Evolutionary conservation across 1,139 yeast species (phyloP).

Genomic region (Kluyveromyces sp.): DNA sequence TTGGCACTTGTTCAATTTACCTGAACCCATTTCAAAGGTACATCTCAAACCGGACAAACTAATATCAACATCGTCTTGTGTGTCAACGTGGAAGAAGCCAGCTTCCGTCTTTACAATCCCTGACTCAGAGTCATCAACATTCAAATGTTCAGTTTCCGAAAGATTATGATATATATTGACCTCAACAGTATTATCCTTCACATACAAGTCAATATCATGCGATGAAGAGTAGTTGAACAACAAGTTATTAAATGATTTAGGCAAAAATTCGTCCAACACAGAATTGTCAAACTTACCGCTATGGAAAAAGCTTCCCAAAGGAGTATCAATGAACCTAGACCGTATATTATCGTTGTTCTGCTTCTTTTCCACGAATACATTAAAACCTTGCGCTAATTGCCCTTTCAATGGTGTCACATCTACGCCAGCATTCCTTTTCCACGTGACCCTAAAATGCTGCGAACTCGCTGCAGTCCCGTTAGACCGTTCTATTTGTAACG

Average conservation of each 20-base stretch:
- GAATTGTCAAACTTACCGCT: slow-evolving; percentile 9
- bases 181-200: slow-evolving; percentile 8
- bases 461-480: background rate
- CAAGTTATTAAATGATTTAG: background rate
- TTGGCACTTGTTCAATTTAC: slow-evolving; percentile 18
- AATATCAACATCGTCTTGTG: slow-evolving; percentile 17
- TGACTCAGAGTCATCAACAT: slow-evolving; percentile 7
- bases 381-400: slow-evolving; percentile 16
- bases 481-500: background rate
- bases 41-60: slow-evolving; percentile 26
- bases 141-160: slow-evolving; percentile 4
- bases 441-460: slow-evolving; percentile 14
- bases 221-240: slow-evolving; percentile 8
- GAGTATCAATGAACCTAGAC: slow-evolving; percentile 10
- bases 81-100: slow-evolving; percentile 24
- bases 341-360: background rate
- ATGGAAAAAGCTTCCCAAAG: slow-evolving; percentile 12
- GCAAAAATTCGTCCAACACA: background rate
- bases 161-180: slow-evolving; percentile 17
- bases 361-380: slow-evolving; percentile 10
- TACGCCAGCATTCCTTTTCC: slow-evolving; percentile 8
- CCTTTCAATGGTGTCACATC: slow-evolving; percentile 10
- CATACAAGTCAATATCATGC: slow-evolving; percentile 19
- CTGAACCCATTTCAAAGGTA: slow-evolving; percentile 15
- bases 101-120: slow-evolving; percentile 15